phyloP scores from a whole-genome alignment of 495 filamentous ascomycete genomes.

The Glarea lozoyensis region DNA sequence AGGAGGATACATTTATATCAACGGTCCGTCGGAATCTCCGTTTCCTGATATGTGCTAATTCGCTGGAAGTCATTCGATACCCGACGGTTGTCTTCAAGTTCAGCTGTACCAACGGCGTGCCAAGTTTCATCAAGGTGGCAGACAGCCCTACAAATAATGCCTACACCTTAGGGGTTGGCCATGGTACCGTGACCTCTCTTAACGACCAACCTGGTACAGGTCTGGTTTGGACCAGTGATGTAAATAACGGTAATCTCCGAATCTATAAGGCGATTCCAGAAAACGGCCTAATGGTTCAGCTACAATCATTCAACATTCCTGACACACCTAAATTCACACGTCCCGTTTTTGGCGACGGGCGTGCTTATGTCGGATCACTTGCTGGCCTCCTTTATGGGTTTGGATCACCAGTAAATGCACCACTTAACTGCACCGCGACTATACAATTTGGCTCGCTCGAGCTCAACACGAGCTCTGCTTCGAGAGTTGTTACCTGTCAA shows the following conservation, averaged over 20 bases:
- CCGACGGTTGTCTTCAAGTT: constrained; percentile 30
- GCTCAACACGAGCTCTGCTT: constrained; percentile 17
- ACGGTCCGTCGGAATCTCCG: no score
- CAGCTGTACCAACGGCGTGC: constrained; percentile 22
- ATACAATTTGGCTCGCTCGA: constrained; percentile 24
- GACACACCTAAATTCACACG: constrained; percentile 30
- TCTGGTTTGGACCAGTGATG: constrained; percentile 31
- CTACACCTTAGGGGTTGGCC: constrained; percentile 28
- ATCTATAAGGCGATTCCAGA: constrained; percentile 35
- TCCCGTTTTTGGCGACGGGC: constrained; percentile 30
- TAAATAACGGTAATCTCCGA: constrained; percentile 29
- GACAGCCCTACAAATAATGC: constrained; percentile 24
- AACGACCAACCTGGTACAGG: constrained; percentile 29
- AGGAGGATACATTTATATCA: constrained; percentile 35
- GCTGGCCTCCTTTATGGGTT: constrained; percentile 27
- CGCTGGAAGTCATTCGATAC: constrained; percentile 28
- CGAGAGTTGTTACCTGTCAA: constrained; percentile 21
- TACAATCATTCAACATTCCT: constrained; percentile 26
- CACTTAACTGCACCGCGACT: constrained; percentile 29
- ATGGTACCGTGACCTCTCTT: constrained; percentile 30
- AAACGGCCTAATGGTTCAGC: constrained; percentile 24
- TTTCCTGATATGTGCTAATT: no score
- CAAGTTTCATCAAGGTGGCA: constrained; percentile 29
- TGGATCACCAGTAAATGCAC: constrained; percentile 31
- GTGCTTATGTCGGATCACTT: constrained; percentile 23